A percentile compares a stretch with the other conserved stretches of the same genome.
phyloP scores from a whole-genome alignment of 805 yeast genomes.

The Scheffersomyces amazonensis region DNA sequence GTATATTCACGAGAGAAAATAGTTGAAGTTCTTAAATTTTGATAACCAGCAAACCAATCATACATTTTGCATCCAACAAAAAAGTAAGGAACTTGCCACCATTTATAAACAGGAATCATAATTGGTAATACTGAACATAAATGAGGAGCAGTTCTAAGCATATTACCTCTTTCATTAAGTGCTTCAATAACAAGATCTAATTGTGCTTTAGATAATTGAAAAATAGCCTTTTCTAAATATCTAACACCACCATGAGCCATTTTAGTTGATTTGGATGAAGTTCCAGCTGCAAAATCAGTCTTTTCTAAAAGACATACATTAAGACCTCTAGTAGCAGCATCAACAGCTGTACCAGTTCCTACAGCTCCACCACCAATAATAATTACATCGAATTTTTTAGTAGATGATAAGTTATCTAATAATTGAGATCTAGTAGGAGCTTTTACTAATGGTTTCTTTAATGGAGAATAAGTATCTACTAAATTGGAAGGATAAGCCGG shows the following conservation, averaged over 20 bases:
- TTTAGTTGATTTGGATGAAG: conserved; percentile 91
- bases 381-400: conserved; percentile 69
- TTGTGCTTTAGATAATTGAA: conserved; percentile 88
- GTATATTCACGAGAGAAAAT: conserved; percentile 66
- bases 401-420: conserved; percentile 41
- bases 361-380: conserved; percentile 96
- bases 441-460: conserved; percentile 40
- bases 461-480: conserved; percentile 36
- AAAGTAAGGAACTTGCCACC: conserved; percentile 95
- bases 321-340: conserved; percentile 86
- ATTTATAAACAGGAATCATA: conserved; percentile 91
- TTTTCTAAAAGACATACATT: conserved; percentile 85
- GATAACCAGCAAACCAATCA: conserved; percentile 88
- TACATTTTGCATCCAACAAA: conserved; percentile 88
- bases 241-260: conserved; percentile 98
- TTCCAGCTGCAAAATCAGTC: conserved; percentile 88
- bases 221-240: conserved; percentile 90
- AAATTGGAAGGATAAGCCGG: conserved; percentile 29
- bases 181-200: conserved; percentile 30
- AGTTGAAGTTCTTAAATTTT: conserved; percentile 78
- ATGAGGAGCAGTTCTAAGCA: conserved; percentile 90
- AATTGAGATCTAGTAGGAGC: conserved; percentile 60
- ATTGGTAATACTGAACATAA: conserved; percentile 83
- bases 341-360: conserved; percentile 91
- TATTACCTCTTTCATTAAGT: conserved; percentile 50